Percentiles rank a stretch among this genome's conserved stretches.
phyloP scores from a whole-genome alignment of 1,139 yeast species.

The Sugiyamaella neomexicana region DNA sequence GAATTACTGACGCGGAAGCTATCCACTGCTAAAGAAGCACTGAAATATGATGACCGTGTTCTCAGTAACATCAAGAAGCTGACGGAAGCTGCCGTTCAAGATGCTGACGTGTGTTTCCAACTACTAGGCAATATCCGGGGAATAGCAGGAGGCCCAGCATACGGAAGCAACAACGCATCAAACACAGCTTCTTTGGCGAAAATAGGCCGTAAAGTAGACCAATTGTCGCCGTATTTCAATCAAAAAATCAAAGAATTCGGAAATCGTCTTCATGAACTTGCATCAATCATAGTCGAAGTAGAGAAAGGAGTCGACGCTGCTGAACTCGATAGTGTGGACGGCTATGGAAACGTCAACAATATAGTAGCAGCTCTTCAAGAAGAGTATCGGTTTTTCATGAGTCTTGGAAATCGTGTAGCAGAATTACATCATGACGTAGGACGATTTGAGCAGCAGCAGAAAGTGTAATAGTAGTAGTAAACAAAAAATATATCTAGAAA shows the following conservation, averaged over 20 bases:
- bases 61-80: constrained; percentile 45
- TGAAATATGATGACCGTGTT: constrained; percentile 63
- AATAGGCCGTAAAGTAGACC: constrained; percentile 50
- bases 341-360: constrained; percentile 41
- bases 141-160: constrained; percentile 23
- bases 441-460: constrained; percentile 36
- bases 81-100: constrained; percentile 49
- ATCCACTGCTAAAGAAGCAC: constrained; percentile 66
- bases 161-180: constrained; percentile 16
- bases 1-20: constrained; percentile 65
- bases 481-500: neutral
- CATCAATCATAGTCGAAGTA: constrained; percentile 63
- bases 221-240: constrained; percentile 54
- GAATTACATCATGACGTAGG: constrained; percentile 78
- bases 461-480: neutral
- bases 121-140: constrained; percentile 62
- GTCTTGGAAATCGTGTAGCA: constrained; percentile 85
- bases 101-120: constrained; percentile 66
- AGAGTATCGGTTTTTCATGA: constrained; percentile 86
- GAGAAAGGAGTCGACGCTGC: constrained; percentile 76
- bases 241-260: constrained; percentile 53
- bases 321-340: constrained; percentile 54
- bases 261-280: constrained; percentile 64
- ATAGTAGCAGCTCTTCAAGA: constrained; percentile 70
- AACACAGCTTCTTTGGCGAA: constrained; percentile 14